Percentiles rank a stretch among this genome's conserved stretches.
These are phyloP conservation scores for Chaetomium olivaceum DNA, from an alignment of 2,329 filamentous ascomycete genomes.

Conservation along the genomic window DNA sequence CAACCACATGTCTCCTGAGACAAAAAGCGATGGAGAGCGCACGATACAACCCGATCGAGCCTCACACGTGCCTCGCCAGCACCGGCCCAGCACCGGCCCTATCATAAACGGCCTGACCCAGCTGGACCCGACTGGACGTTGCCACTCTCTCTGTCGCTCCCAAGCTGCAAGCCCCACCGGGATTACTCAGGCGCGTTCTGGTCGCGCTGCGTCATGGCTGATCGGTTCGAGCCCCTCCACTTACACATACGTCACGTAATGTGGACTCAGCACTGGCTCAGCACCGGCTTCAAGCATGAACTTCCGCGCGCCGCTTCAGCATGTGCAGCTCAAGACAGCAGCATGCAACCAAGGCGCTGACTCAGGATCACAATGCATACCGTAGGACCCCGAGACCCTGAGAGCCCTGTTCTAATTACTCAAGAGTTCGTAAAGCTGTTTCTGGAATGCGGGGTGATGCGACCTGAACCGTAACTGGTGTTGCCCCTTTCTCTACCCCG, in stretches of 20 bases:
- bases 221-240: neutral
- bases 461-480: neutral
- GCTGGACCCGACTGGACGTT: neutral
- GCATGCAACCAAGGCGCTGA: slow-evolving; percentile 11
- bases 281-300: no score
- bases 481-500: neutral
- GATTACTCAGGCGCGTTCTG: slow-evolving; percentile 1
- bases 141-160: neutral
- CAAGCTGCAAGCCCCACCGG: neutral
- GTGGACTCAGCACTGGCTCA: neutral
- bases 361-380: slow-evolving; percentile 15
- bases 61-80: neutral
- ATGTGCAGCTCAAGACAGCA: neutral
- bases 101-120: no score
- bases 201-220: slow-evolving; percentile 3
- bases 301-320: neutral
- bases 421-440: neutral
- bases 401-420: neutral
- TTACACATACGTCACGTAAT: slow-evolving; percentile 11
- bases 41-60: neutral
- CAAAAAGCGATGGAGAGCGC: neutral
- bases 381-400: neutral
- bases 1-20: neutral
- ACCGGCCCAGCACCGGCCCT: no score
- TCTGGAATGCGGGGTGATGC: slow-evolving; percentile 7